Conservation (phyloP, 2,329 filamentous ascomycete species). For the Exophiala sp. region DNA sequence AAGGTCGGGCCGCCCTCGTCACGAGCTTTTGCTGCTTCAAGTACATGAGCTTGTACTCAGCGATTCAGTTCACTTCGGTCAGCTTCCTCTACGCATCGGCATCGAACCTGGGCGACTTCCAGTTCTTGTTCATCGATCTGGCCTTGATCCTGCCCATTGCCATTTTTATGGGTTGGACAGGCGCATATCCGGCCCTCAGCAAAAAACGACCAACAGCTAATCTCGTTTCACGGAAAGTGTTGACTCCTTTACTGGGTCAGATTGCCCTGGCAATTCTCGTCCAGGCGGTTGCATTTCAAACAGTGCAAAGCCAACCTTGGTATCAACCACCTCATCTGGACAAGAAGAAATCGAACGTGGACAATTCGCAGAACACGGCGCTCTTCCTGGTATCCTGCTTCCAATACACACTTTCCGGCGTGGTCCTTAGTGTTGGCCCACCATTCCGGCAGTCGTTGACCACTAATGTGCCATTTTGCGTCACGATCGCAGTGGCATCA, state of each 20-base stretch:
- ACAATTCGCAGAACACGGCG: slow-evolving; percentile 90
- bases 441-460: slow-evolving; percentile 80
- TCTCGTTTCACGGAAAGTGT: slow-evolving; percentile 85
- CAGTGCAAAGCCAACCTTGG: slow-evolving; percentile 77
- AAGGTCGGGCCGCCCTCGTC: slow-evolving; percentile 91
- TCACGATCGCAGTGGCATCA: slow-evolving; percentile 68
- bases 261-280: slow-evolving; percentile 75
- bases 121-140: slow-evolving; percentile 95
- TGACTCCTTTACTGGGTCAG: slow-evolving; percentile 84
- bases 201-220: slow-evolving; percentile 87
- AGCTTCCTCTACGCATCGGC: slow-evolving; percentile 93
- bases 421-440: slow-evolving; percentile 85
- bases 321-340: slow-evolving; percentile 77
- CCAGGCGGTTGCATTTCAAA: slow-evolving; percentile 70
- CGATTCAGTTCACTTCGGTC: slow-evolving; percentile 98
- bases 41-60: slow-evolving; percentile 98
- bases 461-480: slow-evolving; percentile 82
- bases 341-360: slow-evolving; percentile 74
- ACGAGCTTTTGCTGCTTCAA: slow-evolving; percentile 99
- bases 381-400: slow-evolving; percentile 89
- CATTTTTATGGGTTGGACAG: slow-evolving; percentile 98
- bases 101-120: slow-evolving; percentile 94
- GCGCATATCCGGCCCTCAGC: slow-evolving; percentile 71
- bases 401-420: slow-evolving; percentile 86
- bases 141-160: slow-evolving; percentile 90